A percentile compares a stretch with the other conserved stretches of the same genome.
Evolutionary conservation across 441 rosid species (phyloP).

Genomic region (Pelargonium hybrid): DNA sequence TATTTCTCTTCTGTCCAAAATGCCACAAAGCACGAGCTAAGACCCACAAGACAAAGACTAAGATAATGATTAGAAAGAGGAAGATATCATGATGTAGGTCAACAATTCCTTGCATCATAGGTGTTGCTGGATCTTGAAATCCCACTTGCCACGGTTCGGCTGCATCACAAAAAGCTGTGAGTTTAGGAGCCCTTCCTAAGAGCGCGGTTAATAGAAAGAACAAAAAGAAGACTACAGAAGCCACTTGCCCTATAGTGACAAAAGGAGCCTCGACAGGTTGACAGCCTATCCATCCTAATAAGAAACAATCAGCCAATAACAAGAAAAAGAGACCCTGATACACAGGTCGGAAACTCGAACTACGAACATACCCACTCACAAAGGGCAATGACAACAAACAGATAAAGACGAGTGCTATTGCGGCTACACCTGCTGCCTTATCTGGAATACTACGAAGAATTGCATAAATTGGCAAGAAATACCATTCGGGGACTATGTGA

Average conservation of each 20-base stretch:
- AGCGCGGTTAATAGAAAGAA: not conserved
- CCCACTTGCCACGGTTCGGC: too few relatives aligned
- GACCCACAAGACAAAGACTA: conserved; percentile 9
- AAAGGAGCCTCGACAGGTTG: conserved; percentile 9
- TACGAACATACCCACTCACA: not conserved
- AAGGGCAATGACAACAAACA: not conserved
- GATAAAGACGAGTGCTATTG: not conserved
- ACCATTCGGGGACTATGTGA: not conserved
- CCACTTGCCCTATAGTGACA: conserved; percentile 2
- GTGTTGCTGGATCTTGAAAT: too few relatives aligned
- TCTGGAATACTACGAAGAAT: not conserved
- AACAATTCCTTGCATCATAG: too few relatives aligned
- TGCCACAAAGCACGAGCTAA: conserved; percentile 13
- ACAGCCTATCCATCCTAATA: not conserved
- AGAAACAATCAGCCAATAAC: too few relatives aligned
- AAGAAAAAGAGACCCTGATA: not conserved
- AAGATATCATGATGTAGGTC: not conserved
- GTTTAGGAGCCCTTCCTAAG: not conserved
- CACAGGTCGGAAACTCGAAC: not conserved
- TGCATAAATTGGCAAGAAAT: not conserved
- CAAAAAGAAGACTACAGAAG: conserved; percentile 1
- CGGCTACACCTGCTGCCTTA: not conserved
- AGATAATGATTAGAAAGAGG: conserved; percentile 10
- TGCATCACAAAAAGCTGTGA: too few relatives aligned
- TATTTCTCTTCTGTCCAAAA: conserved; percentile 3